Conservation (phyloP, 225 moss, liverwort and hornwort genomes). For the Bryoerythrophyllum caledonicum region DNA sequence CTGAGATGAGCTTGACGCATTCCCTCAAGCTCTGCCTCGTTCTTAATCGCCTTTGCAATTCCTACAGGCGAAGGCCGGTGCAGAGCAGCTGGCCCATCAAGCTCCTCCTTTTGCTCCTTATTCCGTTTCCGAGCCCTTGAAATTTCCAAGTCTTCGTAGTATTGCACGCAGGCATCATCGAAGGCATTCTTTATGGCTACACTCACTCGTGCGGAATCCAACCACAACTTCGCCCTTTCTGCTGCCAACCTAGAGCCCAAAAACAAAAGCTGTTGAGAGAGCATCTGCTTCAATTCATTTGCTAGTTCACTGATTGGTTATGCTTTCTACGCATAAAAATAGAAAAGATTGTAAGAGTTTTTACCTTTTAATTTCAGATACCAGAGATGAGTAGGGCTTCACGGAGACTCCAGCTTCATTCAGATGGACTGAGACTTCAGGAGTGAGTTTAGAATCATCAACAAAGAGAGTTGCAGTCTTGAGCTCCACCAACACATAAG, state of each 20-base stretch:
- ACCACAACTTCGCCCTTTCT: conserved; percentile 81
- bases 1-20: conserved; percentile 99
- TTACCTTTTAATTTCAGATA: conserved; percentile 77
- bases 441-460: conserved; percentile 68
- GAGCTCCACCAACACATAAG: conserved; percentile 82
- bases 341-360: background rate
- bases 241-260: conserved; percentile 63
- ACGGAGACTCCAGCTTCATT: conserved; percentile 64
- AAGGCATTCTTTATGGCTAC: conserved; percentile 92
- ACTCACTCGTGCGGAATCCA: conserved; percentile 86
- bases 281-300: background rate
- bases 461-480: conserved; percentile 83
- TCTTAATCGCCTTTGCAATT: conserved; percentile 86
- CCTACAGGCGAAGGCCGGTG: conserved; percentile 76
- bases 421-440: conserved; percentile 73
- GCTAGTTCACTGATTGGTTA: background rate
- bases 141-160: conserved; percentile 55
- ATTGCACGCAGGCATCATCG: conserved; percentile 75
- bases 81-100: conserved; percentile 80
- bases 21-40: conserved; percentile 92
- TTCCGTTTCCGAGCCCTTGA: conserved; percentile 36
- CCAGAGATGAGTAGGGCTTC: conserved; percentile 69
- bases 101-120: conserved; percentile 32
- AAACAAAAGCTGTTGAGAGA: conserved; percentile 21
- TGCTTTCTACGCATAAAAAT: background rate